Evolutionary conservation across 805 yeast genomes (phyloP).

Genomic region (Kluyveromyces lactis): DNA sequence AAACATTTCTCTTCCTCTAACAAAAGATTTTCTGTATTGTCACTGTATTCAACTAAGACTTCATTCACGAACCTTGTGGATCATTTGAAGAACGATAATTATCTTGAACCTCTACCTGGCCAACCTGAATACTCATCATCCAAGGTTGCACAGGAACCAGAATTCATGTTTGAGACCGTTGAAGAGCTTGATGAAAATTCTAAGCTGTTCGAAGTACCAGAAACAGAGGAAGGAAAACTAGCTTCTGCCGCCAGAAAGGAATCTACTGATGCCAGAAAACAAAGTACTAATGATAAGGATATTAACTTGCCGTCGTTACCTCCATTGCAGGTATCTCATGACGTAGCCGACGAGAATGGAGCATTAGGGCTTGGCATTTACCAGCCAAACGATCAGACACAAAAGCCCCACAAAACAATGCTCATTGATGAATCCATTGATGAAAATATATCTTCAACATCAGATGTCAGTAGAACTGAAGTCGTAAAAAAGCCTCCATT

Average conservation of each 20-base stretch:
- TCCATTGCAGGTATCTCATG: constrained; percentile 12
- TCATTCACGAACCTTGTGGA: constrained; percentile 53
- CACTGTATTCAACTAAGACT: constrained; percentile 59
- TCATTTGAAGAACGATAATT: constrained; percentile 25
- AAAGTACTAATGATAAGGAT: constrained; percentile 5
- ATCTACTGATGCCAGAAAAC: neutral
- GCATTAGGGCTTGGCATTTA: constrained; percentile 24
- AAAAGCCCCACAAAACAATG: constrained; percentile 1
- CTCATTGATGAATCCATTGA: constrained; percentile 2
- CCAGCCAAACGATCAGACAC: constrained; percentile 11
- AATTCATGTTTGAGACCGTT: constrained; percentile 22
- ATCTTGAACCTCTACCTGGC: constrained; percentile 8
- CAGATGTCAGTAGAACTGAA: neutral
- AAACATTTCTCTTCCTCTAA: constrained; percentile 51
- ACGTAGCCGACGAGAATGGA: constrained; percentile 7
- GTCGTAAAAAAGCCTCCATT: constrained; percentile 6
- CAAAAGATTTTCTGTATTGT: constrained; percentile 63
- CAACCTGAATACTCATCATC: constrained; percentile 12
- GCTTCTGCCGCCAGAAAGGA: neutral
- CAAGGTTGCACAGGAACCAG: constrained; percentile 19
- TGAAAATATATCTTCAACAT: constrained; percentile 5
- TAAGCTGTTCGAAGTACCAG: constrained; percentile 16
- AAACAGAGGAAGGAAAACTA: constrained; percentile 7
- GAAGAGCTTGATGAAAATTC: constrained; percentile 18
- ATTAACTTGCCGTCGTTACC: constrained; percentile 25